phyloP scores from a whole-genome alignment of 2,329 filamentous ascomycete species.

The Tolypocladium inflatum region DNA sequence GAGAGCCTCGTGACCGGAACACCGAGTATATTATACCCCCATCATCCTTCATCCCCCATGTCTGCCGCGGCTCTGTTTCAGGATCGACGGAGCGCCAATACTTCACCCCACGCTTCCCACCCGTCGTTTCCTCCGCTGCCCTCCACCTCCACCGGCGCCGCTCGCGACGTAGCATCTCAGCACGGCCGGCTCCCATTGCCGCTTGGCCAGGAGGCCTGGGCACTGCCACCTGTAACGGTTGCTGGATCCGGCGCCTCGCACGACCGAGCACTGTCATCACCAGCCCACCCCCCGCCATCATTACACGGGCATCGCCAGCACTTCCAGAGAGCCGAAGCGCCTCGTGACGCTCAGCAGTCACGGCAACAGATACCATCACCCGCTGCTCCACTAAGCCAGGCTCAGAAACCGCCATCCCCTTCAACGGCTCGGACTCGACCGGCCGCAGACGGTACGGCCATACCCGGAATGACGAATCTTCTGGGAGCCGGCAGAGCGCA shows the following conservation, averaged over 20 bases:
- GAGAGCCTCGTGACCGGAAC: conserved; percentile 11
- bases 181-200: neutral
- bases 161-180: neutral
- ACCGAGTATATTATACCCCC: conserved; percentile 6
- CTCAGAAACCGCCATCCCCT: neutral
- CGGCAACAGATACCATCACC: neutral
- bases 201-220: neutral
- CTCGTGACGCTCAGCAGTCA: neutral
- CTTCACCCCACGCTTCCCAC: neutral
- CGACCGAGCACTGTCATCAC: neutral
- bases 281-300: neutral
- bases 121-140: neutral
- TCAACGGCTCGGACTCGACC: neutral
- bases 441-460: neutral
- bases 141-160: neutral
- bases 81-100: neutral
- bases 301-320: neutral
- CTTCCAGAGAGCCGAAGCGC: neutral
- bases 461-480: conserved; percentile 15
- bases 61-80: neutral
- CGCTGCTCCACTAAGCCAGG: neutral
- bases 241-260: neutral
- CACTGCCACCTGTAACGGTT: neutral
- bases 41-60: conserved; percentile 6
- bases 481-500: conserved; percentile 10